Base-by-base conservation (phyloP, 345 rosid species). In the Brassica rapa region DNA sequence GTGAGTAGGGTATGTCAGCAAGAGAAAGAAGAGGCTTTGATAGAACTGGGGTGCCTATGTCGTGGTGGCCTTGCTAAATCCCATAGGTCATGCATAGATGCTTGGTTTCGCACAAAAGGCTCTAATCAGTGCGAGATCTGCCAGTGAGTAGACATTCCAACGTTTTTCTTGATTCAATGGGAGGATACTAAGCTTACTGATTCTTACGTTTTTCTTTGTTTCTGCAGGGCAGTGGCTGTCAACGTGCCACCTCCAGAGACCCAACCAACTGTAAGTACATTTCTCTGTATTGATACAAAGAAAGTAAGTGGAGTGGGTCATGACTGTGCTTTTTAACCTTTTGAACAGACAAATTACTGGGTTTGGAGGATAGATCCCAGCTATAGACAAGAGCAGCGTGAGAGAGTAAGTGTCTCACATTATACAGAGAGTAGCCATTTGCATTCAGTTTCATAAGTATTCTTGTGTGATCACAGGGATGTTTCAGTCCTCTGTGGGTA, bases 41-140 rank as follows among this genome's bases (percentile, higher is more conserved):
- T 94, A 25, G 90, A 88, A 79, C 90, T 94, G 21, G 98, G 98
- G 68, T 94, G 98, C 82, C 84, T 71, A 24, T 94, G 98, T 80
- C 89, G 89, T 67, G 96, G 97, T 25, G 98, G 92, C 59, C 93
- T 94, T 82, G 85, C 89, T 1, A 87, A 87, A 86, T 80, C 94
- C 3, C 98, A 94, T 73, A 86, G 84, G 57, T 86, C 97, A 15
- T 91, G 98, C 80, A 90, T 94, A 63, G 92, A 89, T 75, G 84
- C 92, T 72, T 94, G 98, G 97, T 94, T 94, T 77, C 88, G 78
- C 43, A 85, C 93, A 32, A 94, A 81, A 83, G 97, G 97, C 69
- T 89, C 97, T 65, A 94, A 91, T 83, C 87, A 79, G 77, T 94
- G 98, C 25, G 93, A 94, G 84, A 94, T 94, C 72, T 94, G 98